These are phyloP conservation scores for Cladosporium sphaerospermum DNA, from an alignment of 2,329 filamentous ascomycete genomes.

Conservation along the genomic window DNA sequence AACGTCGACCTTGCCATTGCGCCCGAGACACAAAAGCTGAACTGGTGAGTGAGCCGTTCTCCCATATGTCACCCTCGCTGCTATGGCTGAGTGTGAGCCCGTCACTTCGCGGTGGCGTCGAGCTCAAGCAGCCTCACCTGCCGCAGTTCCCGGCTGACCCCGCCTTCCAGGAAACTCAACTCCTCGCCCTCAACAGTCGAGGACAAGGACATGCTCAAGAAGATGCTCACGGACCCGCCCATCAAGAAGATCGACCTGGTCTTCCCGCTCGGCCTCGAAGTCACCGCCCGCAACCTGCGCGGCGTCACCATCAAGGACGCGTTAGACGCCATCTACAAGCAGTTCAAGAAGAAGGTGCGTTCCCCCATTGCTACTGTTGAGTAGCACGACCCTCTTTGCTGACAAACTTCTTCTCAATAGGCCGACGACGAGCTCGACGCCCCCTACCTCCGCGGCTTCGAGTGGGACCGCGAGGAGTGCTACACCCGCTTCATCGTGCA, in stretches of 20 bases:
- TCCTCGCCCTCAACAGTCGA: slow-evolving; percentile 71
- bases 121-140: background rate
- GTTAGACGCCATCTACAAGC: slow-evolving; percentile 89
- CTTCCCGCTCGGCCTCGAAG: slow-evolving; percentile 81
- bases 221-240: slow-evolving; percentile 69
- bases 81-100: background rate
- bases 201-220: slow-evolving; percentile 77
- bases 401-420: slow-evolving; percentile 48
- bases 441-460: slow-evolving; percentile 86
- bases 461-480: slow-evolving; percentile 91
- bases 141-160: slow-evolving; percentile 8
- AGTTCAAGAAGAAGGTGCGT: slow-evolving; percentile 90
- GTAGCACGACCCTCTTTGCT: too few relatives aligned
- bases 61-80: background rate
- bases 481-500: slow-evolving; percentile 85
- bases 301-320: slow-evolving; percentile 97
- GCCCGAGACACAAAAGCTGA: slow-evolving; percentile 77
- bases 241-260: slow-evolving; percentile 93
- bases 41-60: slow-evolving; percentile 59
- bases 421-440: slow-evolving; percentile 84
- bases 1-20: slow-evolving; percentile 66
- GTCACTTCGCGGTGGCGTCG: background rate
- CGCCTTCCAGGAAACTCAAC: slow-evolving; percentile 76
- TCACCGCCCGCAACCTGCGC: slow-evolving; percentile 84
- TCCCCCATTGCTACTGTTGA: background rate